Conservation (phyloP, 2,329 filamentous ascomycete genomes). For the Nannizziopsis arthrosporioides region DNA sequence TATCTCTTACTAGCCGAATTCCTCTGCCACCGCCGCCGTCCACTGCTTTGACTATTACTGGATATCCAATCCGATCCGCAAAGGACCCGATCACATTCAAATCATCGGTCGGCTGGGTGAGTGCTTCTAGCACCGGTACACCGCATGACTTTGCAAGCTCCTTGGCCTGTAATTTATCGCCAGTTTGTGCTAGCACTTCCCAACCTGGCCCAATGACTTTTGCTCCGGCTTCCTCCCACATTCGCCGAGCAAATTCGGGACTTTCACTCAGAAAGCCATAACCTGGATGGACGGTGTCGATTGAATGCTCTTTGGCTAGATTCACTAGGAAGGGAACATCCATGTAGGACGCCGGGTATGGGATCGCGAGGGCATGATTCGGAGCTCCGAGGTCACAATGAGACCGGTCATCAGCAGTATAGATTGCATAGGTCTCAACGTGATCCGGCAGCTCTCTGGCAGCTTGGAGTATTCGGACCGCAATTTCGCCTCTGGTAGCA, state of each 20-base stretch:
- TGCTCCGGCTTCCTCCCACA: constrained; percentile 40
- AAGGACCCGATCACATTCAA: constrained; percentile 42
- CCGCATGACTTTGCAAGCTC: constrained; percentile 40
- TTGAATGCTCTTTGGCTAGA: constrained; percentile 39
- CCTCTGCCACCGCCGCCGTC: constrained; percentile 52
- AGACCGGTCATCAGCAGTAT: constrained; percentile 44
- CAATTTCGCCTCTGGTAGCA: constrained; percentile 48
- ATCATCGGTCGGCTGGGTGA: constrained; percentile 34
- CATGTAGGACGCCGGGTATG: constrained; percentile 43
- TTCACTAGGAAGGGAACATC: constrained; percentile 39
- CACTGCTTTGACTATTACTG: constrained; percentile 53
- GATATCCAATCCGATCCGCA: constrained; percentile 45
- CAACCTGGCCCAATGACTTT: constrained; percentile 45
- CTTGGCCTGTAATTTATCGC: constrained; percentile 46
- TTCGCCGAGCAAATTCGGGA: constrained; percentile 38
- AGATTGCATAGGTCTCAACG: constrained; percentile 46
- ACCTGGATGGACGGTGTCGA: constrained; percentile 48
- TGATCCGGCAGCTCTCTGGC: constrained; percentile 43
- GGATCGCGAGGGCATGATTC: constrained; percentile 40
- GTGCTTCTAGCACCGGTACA: constrained; percentile 43
- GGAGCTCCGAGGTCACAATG: constrained; percentile 42
- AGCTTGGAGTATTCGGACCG: constrained; percentile 48
- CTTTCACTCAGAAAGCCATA: constrained; percentile 54
- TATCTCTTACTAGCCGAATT: constrained; percentile 42
- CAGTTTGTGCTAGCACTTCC: constrained; percentile 46